Percentiles rank a stretch among this genome's conserved stretches.
Conservation (phyloP, 1,284 basidiomycete species). For the Exobasidium rhododendri region DNA sequence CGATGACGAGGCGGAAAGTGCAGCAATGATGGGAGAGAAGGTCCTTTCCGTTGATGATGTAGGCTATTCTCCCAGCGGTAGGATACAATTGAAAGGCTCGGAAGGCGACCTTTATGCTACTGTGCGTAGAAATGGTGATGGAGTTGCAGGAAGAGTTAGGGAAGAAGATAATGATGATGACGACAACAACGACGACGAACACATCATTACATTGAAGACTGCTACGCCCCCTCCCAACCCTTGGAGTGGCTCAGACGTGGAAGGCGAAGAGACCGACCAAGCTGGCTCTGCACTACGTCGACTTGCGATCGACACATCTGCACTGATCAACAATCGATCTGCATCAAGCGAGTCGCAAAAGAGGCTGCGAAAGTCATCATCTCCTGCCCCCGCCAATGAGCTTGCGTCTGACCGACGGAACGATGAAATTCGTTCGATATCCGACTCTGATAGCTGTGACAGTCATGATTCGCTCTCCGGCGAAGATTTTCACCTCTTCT, state of each 20-base stretch:
- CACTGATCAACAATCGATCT: background rate
- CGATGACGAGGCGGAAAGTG: conserved; percentile 59
- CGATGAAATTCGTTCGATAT: background rate
- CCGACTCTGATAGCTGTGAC: conserved; percentile 4
- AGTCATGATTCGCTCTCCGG: conserved; percentile 3
- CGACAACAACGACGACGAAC: conserved; percentile 14
- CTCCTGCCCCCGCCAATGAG: background rate
- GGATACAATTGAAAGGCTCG: conserved; percentile 30
- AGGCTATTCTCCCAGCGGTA: conserved; percentile 37
- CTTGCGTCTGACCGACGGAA: background rate
- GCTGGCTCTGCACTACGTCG: conserved; percentile 32
- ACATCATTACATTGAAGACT: conserved; percentile 12
- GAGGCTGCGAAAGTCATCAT: background rate
- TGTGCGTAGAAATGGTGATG: too few relatives aligned
- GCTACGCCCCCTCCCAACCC: conserved; percentile 3
- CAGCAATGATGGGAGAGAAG: conserved; percentile 16
- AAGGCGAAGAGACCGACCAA: conserved; percentile 27
- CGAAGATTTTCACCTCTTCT: conserved; percentile 15
- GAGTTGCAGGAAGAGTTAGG: conserved; percentile 6
- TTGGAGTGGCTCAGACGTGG: conserved; percentile 8
- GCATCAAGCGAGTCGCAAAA: background rate
- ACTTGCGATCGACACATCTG: conserved; percentile 20
- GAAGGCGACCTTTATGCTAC: conserved; percentile 24
- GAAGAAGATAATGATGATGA: conserved; percentile 23
- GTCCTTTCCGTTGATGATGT: conserved; percentile 14